A percentile compares a stretch with the other conserved stretches of the same genome.
These are phyloP conservation scores for Wallemia mellicola DNA, from an alignment of 1,284 basidiomycete species.

Conservation along the genomic window DNA sequence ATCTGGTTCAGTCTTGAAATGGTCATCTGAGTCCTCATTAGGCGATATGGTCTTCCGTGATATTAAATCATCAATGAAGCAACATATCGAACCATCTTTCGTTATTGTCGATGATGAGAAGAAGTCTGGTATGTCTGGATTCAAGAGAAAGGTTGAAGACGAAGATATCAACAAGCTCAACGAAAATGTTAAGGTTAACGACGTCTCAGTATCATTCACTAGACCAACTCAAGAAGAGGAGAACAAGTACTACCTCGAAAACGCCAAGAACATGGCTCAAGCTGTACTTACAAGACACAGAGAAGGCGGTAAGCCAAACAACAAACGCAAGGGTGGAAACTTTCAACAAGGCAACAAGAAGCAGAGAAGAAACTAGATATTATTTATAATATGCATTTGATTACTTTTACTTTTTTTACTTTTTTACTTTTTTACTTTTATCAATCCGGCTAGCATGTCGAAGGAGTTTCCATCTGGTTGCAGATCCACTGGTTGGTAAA, in stretches of 20 bases:
- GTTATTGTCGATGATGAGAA: background rate
- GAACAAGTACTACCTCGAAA: background rate
- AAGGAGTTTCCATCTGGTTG: constrained; percentile 96
- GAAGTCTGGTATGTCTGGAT: background rate
- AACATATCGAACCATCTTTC: background rate
- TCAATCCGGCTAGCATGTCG: constrained; percentile 72
- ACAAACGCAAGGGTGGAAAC: background rate
- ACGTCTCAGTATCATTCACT: background rate
- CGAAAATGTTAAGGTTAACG: background rate
- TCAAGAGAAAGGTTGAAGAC: background rate
- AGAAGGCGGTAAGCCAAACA: background rate
- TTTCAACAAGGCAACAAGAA: background rate
- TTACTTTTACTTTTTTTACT: background rate
- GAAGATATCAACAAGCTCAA: background rate
- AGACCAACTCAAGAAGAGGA: background rate
- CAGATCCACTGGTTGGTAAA: constrained; percentile 25
- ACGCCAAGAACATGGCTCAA: background rate
- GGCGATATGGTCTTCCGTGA: background rate
- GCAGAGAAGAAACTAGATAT: background rate
- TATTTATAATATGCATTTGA: background rate
- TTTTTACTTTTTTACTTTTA: constrained; percentile 28
- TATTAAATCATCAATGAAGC: background rate
- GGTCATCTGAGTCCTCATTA: background rate
- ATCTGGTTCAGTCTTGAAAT: background rate
- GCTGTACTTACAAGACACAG: background rate